phyloP scores from a whole-genome alignment of 176 grass and related monocot species.

The Triticum turgidum region DNA sequence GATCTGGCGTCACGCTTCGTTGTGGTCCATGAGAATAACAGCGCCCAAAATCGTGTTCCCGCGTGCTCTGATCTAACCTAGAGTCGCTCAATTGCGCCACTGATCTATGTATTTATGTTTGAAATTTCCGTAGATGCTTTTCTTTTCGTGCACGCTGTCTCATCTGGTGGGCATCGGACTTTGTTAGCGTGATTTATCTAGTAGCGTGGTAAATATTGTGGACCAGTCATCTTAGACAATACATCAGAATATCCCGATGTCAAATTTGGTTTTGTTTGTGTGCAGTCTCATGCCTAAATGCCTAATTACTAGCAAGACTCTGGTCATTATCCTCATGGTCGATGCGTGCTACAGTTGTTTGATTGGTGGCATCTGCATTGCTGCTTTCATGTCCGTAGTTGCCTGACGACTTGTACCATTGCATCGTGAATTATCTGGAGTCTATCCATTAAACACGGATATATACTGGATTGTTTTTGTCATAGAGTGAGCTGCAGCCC shows the following conservation, averaged over 20 bases:
- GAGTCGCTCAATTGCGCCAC: constrained; percentile 15
- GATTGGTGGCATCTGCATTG: neutral
- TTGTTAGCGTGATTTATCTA: neutral
- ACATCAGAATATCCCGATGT: neutral
- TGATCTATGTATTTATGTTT: neutral
- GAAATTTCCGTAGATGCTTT: neutral
- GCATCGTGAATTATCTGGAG: neutral
- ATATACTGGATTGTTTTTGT: neutral
- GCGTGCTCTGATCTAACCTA: neutral
- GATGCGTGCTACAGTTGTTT: neutral
- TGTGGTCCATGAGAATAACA: neutral
- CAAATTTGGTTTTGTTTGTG: neutral
- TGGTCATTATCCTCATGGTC: neutral
- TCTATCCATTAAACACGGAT: neutral
- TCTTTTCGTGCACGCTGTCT: neutral
- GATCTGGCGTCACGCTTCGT: constrained; percentile 7
- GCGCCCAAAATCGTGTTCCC: neutral
- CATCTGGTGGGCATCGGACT: neutral
- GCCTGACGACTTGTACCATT: neutral
- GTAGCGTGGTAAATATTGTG: neutral
- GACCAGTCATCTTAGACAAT: neutral
- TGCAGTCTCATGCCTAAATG: neutral
- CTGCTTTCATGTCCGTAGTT: neutral
- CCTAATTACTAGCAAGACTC: neutral
- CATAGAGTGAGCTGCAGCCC: neutral